Evolutionary conservation across 73 alveolate genomes (phyloP).

Genomic region (Symbiodinium pilosum): DNA sequence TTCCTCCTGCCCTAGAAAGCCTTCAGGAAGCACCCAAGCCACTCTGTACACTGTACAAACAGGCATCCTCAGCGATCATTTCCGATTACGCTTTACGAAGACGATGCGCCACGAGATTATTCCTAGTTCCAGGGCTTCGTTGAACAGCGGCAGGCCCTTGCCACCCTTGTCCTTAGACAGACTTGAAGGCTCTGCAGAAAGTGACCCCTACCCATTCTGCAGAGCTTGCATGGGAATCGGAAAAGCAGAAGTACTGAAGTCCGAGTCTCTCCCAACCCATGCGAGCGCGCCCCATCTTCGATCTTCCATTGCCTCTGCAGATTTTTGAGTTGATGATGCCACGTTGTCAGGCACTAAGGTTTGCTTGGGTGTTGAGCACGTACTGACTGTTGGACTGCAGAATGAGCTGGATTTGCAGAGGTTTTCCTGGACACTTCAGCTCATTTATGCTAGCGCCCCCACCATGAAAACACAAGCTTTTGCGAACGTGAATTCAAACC

Average conservation of each 20-base stretch:
- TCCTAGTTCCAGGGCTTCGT: constrained; percentile 29
- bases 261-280: constrained; percentile 74
- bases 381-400: too few relatives aligned
- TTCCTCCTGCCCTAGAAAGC: too few relatives aligned
- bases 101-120: constrained; percentile 54
- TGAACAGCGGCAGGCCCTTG: constrained; percentile 53
- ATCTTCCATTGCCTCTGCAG: constrained; percentile 77
- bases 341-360: neutral
- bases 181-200: neutral
- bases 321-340: too few relatives aligned
- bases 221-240: neutral
- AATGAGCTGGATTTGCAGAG: too few relatives aligned
- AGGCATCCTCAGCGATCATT: neutral
- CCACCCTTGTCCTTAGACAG: neutral
- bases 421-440: too few relatives aligned
- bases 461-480: too few relatives aligned
- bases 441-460: neutral
- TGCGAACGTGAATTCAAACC: too few relatives aligned
- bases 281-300: constrained; percentile 87
- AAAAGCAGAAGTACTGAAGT: neutral
- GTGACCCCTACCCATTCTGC: neutral
- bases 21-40: too few relatives aligned
- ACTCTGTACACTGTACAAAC: constrained; percentile 5
- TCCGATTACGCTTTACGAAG: constrained; percentile 65
- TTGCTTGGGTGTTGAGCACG: too few relatives aligned